A percentile compares a stretch with the other conserved stretches of the same genome.
Evolutionary conservation across 768 basidiomycete species (phyloP).

Genomic region (Trametes meyenii): DNA sequence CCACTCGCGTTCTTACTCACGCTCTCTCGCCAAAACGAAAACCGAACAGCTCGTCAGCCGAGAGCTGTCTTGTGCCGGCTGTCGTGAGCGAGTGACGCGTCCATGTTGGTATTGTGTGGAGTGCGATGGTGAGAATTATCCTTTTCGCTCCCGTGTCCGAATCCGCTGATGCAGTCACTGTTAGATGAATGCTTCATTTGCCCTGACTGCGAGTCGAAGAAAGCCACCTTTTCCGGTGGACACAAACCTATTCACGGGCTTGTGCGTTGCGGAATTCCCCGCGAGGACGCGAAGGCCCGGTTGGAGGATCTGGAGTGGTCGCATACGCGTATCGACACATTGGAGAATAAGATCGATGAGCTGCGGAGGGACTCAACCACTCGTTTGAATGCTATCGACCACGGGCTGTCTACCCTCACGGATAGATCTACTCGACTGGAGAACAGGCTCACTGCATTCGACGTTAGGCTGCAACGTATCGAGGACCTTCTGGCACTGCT

Average conservation of each 20-base stretch:
- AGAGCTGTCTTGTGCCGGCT: slow-evolving; percentile 7
- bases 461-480: slow-evolving; percentile 2
- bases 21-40: background rate
- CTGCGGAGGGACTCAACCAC: background rate
- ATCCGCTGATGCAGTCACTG: background rate
- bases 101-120: slow-evolving; percentile 24
- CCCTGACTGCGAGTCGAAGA: slow-evolving; percentile 2
- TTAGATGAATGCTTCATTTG: slow-evolving; percentile 19
- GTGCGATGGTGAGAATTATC: slow-evolving; percentile 6
- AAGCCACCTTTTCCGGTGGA: background rate
- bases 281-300: slow-evolving; percentile 3
- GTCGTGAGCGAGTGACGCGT: slow-evolving; percentile 3
- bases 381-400: slow-evolving; percentile 15
- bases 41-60: slow-evolving; percentile 1
- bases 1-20: background rate
- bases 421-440: background rate
- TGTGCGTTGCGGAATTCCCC: slow-evolving; percentile 3
- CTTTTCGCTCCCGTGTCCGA: background rate
- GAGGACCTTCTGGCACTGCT: slow-evolving; percentile 2
- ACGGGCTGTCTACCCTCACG: background rate
- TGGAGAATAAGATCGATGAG: slow-evolving; percentile 10
- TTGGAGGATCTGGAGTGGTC: background rate
- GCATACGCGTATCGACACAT: slow-evolving; percentile 2
- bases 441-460: background rate
- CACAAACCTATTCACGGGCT: slow-evolving; percentile 18